phyloP scores from a whole-genome alignment of 352 stramenopile genomes.

The Pythium aphanidermatum region DNA sequence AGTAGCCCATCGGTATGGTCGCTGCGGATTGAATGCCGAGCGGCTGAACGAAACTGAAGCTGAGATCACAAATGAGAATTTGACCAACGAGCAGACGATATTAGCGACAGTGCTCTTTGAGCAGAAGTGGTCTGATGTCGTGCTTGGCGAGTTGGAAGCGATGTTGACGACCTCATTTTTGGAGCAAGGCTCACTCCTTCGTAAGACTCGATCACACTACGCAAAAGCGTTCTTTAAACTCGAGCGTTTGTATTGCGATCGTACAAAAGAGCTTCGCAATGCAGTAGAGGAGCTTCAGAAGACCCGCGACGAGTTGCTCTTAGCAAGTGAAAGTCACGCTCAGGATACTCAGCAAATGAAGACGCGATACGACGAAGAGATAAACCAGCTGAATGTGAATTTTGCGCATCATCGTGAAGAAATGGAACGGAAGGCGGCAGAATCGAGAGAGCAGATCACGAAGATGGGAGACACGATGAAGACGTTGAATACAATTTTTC shows the following conservation, averaged over 20 bases:
- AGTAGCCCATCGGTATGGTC: constrained; percentile 21
- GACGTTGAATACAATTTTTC: constrained; percentile 90
- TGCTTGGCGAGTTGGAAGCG: constrained; percentile 78
- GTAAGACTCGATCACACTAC: constrained; percentile 75
- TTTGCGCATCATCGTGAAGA: constrained; percentile 53
- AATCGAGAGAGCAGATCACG: constrained; percentile 75
- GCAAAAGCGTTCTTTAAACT: constrained; percentile 74
- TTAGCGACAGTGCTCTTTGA: constrained; percentile 76
- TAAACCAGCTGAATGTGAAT: constrained; percentile 29
- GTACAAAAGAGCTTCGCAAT: constrained; percentile 27
- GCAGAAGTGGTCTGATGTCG: constrained; percentile 89
- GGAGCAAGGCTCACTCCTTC: constrained; percentile 78
- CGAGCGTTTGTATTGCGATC: constrained; percentile 39
- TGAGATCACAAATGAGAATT: background rate
- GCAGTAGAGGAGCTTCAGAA: constrained; percentile 32
- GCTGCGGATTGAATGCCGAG: background rate
- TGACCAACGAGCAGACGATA: constrained; percentile 16
- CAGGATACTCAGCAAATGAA: constrained; percentile 36
- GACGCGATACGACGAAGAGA: constrained; percentile 43
- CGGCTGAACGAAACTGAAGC: background rate
- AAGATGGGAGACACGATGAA: constrained; percentile 93
- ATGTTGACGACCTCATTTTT: constrained; percentile 88
- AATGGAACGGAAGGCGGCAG: constrained; percentile 59
- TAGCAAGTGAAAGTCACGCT: constrained; percentile 30
- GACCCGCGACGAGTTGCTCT: constrained; percentile 27